phyloP scores from a whole-genome alignment of 2,329 filamentous ascomycete genomes.

The Calonectria henricotiae region DNA sequence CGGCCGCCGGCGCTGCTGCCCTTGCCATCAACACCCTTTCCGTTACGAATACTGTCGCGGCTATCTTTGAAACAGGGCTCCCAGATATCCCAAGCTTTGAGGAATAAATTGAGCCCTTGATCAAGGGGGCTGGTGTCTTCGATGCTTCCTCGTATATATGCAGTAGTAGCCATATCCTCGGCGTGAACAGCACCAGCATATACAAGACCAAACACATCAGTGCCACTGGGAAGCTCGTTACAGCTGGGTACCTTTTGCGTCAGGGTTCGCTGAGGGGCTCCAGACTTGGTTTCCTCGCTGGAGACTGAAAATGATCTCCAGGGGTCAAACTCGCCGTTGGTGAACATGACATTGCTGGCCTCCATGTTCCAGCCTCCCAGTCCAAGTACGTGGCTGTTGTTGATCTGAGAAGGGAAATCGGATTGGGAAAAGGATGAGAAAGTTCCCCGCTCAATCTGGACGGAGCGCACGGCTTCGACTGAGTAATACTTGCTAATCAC shows the following conservation, averaged over 20 bases:
- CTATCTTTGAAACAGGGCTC: slow-evolving; percentile 43
- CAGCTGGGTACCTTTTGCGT: slow-evolving; percentile 34
- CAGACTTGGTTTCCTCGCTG: slow-evolving; percentile 31
- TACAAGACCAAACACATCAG: slow-evolving; percentile 38
- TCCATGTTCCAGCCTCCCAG: slow-evolving; percentile 53
- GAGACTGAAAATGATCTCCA: slow-evolving; percentile 47
- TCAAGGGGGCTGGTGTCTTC: slow-evolving; percentile 27
- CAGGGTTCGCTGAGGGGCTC: slow-evolving; percentile 22
- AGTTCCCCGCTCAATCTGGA: slow-evolving; percentile 2
- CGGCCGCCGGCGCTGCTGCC: slow-evolving; percentile 21
- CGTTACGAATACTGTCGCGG: slow-evolving; percentile 38
- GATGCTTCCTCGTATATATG: slow-evolving; percentile 9
- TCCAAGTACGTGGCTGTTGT: slow-evolving; percentile 60
- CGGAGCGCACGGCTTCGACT: slow-evolving; percentile 14
- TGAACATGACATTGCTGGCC: slow-evolving; percentile 51
- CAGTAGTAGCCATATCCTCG: slow-evolving; percentile 29
- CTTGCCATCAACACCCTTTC: slow-evolving; percentile 33
- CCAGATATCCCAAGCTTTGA: slow-evolving; percentile 40
- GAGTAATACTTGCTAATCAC: slow-evolving; percentile 35
- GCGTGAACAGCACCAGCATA: slow-evolving; percentile 37
- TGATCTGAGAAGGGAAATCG: slow-evolving; percentile 20
- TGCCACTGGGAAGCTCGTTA: slow-evolving; percentile 27
- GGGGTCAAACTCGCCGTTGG: slow-evolving; percentile 54
- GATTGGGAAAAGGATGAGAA: slow-evolving; percentile 25
- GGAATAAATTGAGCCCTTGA: slow-evolving; percentile 39